Evolutionary conservation across 1,284 basidiomycete genomes (phyloP).

Genomic region (Porodaedalea pini): DNA sequence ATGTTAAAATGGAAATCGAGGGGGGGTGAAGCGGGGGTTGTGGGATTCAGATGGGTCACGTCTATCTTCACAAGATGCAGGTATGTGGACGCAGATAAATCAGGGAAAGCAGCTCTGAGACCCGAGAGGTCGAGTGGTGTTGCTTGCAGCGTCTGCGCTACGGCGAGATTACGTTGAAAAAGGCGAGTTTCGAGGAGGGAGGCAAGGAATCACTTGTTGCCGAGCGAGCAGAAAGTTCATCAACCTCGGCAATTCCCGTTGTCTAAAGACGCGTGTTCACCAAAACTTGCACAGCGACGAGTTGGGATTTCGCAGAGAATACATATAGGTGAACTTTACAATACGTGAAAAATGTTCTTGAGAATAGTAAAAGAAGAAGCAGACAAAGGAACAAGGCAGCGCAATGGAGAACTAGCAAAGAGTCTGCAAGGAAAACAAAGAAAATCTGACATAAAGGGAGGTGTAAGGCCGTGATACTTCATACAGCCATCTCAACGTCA

Average conservation of each 20-base stretch:
- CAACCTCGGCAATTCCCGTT: neutral
- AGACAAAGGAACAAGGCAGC: no score
- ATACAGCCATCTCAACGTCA: slow-evolving; percentile 52
- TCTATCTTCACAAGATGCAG: neutral
- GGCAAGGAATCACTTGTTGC: neutral
- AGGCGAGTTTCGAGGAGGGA: neutral
- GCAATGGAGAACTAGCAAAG: no score
- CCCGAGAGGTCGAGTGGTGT: neutral
- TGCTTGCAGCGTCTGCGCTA: neutral
- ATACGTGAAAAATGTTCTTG: no score
- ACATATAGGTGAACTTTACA: no score
- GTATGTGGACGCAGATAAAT: neutral
- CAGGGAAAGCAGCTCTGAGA: neutral
- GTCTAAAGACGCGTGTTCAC: no score
- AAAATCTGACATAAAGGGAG: no score
- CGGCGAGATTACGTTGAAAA: neutral
- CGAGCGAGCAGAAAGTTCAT: neutral
- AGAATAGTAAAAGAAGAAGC: no score
- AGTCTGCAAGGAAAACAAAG: no score
- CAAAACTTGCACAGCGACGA: no score
- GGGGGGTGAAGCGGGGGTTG: neutral
- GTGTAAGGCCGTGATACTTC: no score
- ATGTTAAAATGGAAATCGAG: neutral
- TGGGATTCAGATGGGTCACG: neutral
- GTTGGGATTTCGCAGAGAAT: no score